Evolutionary conservation across 129 eudicot genomes (phyloP).

Genomic region (Pseudognaphalium luteoalbum): DNA sequence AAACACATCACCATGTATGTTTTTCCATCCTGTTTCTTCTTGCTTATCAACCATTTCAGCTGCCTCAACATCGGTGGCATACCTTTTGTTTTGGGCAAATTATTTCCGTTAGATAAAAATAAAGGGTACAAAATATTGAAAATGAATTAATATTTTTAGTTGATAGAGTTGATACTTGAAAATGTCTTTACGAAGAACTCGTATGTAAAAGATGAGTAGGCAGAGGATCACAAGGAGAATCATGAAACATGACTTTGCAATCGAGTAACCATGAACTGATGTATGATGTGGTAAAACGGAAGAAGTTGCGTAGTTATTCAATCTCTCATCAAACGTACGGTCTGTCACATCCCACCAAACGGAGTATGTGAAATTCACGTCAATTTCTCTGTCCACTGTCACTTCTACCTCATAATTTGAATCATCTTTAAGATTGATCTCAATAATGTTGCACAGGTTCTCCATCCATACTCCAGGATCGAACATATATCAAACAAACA

Average conservation of each 20-base stretch:
- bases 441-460: slow-evolving; percentile 20
- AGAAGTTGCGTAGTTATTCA: slow-evolving; percentile 45
- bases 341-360: slow-evolving; percentile 58
- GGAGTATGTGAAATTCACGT: slow-evolving; percentile 48
- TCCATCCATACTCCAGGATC: too few species aligned
- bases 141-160: background rate
- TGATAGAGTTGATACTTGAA: slow-evolving; percentile 39
- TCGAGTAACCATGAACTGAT: slow-evolving; percentile 48
- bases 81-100: slow-evolving; percentile 33
- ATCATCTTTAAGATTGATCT: slow-evolving; percentile 29
- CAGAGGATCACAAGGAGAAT: slow-evolving; percentile 49
- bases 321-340: slow-evolving; percentile 52
- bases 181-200: slow-evolving; percentile 68
- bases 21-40: slow-evolving; percentile 81
- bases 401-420: slow-evolving; percentile 26
- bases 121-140: too few species aligned
- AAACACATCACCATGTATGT: slow-evolving; percentile 82
- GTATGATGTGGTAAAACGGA: slow-evolving; percentile 45
- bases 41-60: slow-evolving; percentile 41
- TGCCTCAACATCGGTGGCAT: slow-evolving; percentile 57
- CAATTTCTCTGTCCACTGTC: slow-evolving; percentile 54
- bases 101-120: too few species aligned
- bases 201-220: slow-evolving; percentile 43
- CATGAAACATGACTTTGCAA: slow-evolving; percentile 49
- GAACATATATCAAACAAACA: too few species aligned